Evolutionary conservation across 2,329 filamentous ascomycete genomes (phyloP).

Genomic region (Aurifilum marmelostoma): DNA sequence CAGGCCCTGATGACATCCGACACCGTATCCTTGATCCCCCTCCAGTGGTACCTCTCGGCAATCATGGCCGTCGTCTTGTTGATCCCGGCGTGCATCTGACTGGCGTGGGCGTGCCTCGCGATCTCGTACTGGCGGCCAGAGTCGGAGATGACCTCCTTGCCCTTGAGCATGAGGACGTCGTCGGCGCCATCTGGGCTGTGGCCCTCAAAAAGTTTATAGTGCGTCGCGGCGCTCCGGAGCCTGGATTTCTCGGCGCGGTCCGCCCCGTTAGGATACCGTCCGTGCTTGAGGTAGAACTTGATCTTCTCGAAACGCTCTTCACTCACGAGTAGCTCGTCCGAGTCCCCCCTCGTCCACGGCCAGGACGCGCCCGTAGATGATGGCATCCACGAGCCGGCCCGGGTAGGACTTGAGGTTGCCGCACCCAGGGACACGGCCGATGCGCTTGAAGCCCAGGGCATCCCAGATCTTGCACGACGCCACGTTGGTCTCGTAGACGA

Average conservation of each 20-base stretch:
- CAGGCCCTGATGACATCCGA: conserved; percentile 94
- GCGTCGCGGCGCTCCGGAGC: conserved; percentile 87
- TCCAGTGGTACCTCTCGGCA: conserved; percentile 95
- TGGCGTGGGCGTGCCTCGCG: conserved; percentile 73
- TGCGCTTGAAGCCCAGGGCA: conserved; percentile 87
- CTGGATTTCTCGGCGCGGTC: conserved; percentile 95
- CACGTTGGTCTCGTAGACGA: conserved; percentile 92
- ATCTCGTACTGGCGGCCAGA: conserved; percentile 90
- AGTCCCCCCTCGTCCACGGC: conserved; percentile 45
- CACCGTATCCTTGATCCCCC: conserved; percentile 96
- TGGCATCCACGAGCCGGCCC: conserved; percentile 71
- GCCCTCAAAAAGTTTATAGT: conserved; percentile 81
- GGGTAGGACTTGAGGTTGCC: conserved; percentile 72
- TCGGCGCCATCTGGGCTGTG: conserved; percentile 41
- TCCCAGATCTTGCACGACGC: conserved; percentile 92
- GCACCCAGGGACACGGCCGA: conserved; percentile 77
- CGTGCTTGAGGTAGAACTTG: conserved; percentile 92
- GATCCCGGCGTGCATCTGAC: conserved; percentile 79
- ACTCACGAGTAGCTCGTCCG: conserved; percentile 74
- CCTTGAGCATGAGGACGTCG: conserved; percentile 92
- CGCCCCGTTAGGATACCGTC: conserved; percentile 89
- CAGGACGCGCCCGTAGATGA: conserved; percentile 74
- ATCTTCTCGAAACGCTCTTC: conserved; percentile 99
- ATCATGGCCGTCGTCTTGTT: conserved; percentile 97
- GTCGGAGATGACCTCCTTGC: conserved; percentile 94